Evolutionary conservation across 441 rosid genomes (phyloP).

Genomic region (Adansonia grandidieri): DNA sequence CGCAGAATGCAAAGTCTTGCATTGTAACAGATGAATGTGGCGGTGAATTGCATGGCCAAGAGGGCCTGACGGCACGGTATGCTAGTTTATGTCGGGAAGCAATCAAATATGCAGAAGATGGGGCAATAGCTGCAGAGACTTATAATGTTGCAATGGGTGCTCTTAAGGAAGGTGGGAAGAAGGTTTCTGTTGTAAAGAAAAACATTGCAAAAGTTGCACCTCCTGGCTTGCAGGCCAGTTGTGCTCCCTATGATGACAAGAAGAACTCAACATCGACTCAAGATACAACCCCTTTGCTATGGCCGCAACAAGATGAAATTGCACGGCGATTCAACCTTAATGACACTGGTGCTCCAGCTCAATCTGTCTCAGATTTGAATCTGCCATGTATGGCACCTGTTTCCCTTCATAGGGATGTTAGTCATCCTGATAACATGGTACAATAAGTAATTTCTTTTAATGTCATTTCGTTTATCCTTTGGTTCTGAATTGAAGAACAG

Average conservation of each 20-base stretch:
- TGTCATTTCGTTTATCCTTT: no score
- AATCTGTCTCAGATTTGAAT: no score
- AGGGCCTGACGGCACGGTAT: slow-evolving; percentile 60
- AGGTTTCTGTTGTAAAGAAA: slow-evolving; percentile 67
- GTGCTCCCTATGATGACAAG: slow-evolving; percentile 50
- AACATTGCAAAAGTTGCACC: slow-evolving; percentile 64
- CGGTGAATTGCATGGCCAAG: slow-evolving; percentile 51
- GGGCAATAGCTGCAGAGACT: slow-evolving; percentile 70
- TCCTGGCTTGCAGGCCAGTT: slow-evolving; percentile 53
- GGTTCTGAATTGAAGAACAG: no score
- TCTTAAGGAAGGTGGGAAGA: slow-evolving; percentile 75
- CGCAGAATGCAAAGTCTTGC: slow-evolving; percentile 71
- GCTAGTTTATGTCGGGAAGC: slow-evolving; percentile 62
- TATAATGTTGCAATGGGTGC: slow-evolving; percentile 63
- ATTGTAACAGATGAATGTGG: slow-evolving; percentile 57
- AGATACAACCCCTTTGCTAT: slow-evolving; percentile 68
- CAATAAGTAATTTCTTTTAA: no score
- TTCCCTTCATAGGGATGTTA: no score
- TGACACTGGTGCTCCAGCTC: no score
- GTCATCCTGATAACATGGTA: no score
- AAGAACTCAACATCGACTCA: slow-evolving; percentile 56
- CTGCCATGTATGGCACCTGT: no score
- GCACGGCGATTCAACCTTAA: no score
- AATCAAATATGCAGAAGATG: slow-evolving; percentile 84
- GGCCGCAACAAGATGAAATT: no score